Evolutionary conservation across 805 yeast genomes (phyloP).

Genomic region (Sungouiella blattae): DNA sequence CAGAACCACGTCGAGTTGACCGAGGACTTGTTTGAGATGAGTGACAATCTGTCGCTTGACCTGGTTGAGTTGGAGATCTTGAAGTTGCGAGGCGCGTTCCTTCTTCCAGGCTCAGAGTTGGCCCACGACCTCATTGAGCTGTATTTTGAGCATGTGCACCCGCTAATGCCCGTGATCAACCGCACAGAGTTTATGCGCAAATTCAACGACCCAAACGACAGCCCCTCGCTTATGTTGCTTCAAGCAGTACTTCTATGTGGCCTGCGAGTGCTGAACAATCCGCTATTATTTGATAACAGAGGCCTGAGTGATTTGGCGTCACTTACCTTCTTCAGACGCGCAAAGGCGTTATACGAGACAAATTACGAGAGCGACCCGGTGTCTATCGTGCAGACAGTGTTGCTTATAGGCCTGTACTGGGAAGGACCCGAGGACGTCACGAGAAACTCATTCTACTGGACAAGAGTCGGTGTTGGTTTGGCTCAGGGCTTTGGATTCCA

Average conservation of each 20-base stretch:
- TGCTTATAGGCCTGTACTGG: conserved; percentile 66
- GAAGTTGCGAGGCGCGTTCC: conserved; percentile 65
- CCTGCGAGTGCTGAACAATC: conserved; percentile 55
- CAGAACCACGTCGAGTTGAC: conserved; percentile 47
- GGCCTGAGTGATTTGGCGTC: conserved; percentile 52
- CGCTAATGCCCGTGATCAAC: conserved; percentile 65
- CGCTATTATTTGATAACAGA: conserved; percentile 46
- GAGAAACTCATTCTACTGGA: conserved; percentile 66
- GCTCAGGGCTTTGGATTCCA: conserved; percentile 81
- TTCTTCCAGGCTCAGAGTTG: conserved; percentile 57
- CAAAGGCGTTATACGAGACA: conserved; percentile 71
- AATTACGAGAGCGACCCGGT: conserved; percentile 65
- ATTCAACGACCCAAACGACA: conserved; percentile 51
- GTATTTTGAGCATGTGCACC: conserved; percentile 65
- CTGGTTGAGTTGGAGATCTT: conserved; percentile 64
- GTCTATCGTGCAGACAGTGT: conserved; percentile 56
- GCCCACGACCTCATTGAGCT: conserved; percentile 57
- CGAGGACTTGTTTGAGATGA: conserved; percentile 35
- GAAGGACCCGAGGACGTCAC: conserved; percentile 70
- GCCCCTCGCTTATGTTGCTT: conserved; percentile 61
- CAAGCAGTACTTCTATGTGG: conserved; percentile 72
- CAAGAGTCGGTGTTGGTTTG: conserved; percentile 61
- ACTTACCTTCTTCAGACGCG: conserved; percentile 58
- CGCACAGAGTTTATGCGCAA: conserved; percentile 56
- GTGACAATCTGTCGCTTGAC: conserved; percentile 36